Evolutionary conservation across 345 rosid genomes (phyloP).

Genomic region (Salix koriyanagi): DNA sequence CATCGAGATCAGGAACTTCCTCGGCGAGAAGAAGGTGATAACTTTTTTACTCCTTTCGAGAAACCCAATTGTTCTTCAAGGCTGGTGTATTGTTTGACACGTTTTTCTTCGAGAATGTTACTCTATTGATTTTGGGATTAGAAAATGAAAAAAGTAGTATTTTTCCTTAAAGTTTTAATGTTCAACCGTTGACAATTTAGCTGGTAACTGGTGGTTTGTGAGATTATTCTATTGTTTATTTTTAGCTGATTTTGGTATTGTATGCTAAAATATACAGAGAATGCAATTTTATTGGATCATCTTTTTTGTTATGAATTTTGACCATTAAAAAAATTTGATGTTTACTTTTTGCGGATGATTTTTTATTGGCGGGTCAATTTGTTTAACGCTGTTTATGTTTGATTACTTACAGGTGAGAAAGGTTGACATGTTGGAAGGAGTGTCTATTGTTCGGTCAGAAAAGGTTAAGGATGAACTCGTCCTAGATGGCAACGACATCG

Average conservation of each 20-base stretch:
- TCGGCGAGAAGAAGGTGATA: constrained; percentile 56
- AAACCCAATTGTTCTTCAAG: not conserved
- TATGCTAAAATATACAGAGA: too few relatives aligned
- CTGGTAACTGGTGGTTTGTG: not conserved
- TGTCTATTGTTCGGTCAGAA: constrained; percentile 39
- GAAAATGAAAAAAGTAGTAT: not conserved
- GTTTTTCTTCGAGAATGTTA: not conserved
- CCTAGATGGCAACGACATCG: constrained; percentile 46
- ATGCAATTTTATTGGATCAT: too few relatives aligned
- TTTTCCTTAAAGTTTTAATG: too few relatives aligned
- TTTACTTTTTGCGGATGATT: too few relatives aligned
- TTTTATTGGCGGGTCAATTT: not conserved
- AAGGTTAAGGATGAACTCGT: constrained; percentile 48
- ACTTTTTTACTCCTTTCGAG: not conserved
- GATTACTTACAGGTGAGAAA: constrained; percentile 36
- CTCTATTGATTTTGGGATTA: not conserved
- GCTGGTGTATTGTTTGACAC: not conserved
- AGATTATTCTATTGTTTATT: not conserved
- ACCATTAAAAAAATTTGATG: not conserved
- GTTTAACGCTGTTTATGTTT: not conserved
- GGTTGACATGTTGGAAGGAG: constrained; percentile 50
- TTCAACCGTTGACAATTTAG: too few relatives aligned
- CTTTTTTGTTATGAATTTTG: not conserved
- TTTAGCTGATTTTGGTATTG: too few relatives aligned
- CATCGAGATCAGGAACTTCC: constrained; percentile 74